These are phyloP conservation scores for Serpula lacrymans DNA, from an alignment of 768 basidiomycete genomes.

Conservation along the genomic window DNA sequence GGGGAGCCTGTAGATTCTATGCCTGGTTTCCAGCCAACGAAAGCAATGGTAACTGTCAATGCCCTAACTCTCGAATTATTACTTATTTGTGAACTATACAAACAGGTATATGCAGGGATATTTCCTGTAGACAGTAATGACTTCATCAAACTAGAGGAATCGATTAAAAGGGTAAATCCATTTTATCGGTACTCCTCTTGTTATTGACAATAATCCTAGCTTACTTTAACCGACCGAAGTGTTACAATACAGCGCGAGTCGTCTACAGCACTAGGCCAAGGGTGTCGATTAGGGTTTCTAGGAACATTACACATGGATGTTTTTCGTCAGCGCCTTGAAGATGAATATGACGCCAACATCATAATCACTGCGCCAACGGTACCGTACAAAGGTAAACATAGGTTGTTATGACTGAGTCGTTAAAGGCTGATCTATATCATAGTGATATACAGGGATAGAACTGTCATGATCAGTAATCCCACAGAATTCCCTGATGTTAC, in stretches of 20 bases:
- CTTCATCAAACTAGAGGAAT: slow-evolving; percentile 93
- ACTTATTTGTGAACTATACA: slow-evolving; percentile 4
- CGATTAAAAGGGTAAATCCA: slow-evolving; percentile 71
- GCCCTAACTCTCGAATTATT: slow-evolving; percentile 2
- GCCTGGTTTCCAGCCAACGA: slow-evolving; percentile 87
- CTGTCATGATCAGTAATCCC: slow-evolving; percentile 79
- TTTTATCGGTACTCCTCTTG: slow-evolving; percentile 9
- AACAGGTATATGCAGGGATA: slow-evolving; percentile 88
- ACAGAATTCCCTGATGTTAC: slow-evolving; percentile 89
- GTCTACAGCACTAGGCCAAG: slow-evolving; percentile 92
- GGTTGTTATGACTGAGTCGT: slow-evolving; percentile 4
- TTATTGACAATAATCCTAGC: slow-evolving; percentile 36
- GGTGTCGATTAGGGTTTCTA: slow-evolving; percentile 90
- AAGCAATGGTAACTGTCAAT: slow-evolving; percentile 73
- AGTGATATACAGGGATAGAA: slow-evolving; percentile 75
- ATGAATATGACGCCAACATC: slow-evolving; percentile 92
- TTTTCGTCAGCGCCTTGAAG: slow-evolving; percentile 92
- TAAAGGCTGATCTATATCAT: slow-evolving; percentile 6
- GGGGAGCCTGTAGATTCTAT: slow-evolving; percentile 77
- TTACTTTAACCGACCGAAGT: slow-evolving; percentile 83
- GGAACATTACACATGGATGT: slow-evolving; percentile 97
- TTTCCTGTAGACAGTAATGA: slow-evolving; percentile 91
- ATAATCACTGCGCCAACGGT: slow-evolving; percentile 96
- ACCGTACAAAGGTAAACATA: slow-evolving; percentile 72
- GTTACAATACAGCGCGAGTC: slow-evolving; percentile 91